phyloP scores from a whole-genome alignment of 768 basidiomycete genomes.

The Pisolithus tinctorius region DNA sequence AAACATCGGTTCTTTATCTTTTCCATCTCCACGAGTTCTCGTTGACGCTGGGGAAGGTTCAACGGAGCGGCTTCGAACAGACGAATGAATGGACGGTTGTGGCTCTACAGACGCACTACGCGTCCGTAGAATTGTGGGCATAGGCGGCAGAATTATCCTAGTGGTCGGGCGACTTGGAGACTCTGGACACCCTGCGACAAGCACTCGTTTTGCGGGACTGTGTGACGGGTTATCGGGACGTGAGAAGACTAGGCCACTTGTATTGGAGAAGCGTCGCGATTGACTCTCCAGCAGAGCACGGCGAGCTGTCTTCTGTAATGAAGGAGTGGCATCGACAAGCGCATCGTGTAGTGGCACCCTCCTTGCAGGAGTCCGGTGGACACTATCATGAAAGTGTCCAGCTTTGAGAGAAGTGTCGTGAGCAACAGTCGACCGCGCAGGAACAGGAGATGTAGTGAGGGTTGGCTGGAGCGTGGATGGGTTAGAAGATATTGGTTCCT shows the following conservation, averaged over 20 bases:
- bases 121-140: conserved; percentile 14
- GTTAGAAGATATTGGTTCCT: no score
- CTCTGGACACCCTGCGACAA: conserved; percentile 18
- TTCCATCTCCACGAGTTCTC: conserved; percentile 8
- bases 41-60: conserved; percentile 14
- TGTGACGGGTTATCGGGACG: conserved; percentile 32
- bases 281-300: conserved; percentile 22
- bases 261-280: conserved; percentile 9
- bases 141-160: conserved; percentile 15
- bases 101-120: conserved; percentile 33
- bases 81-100: conserved; percentile 7
- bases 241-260: conserved; percentile 32
- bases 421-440: conserved; percentile 12
- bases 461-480: no score
- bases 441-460: conserved; percentile 23
- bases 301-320: conserved; percentile 39
- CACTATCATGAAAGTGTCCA: conserved; percentile 31
- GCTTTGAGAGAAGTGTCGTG: conserved; percentile 25
- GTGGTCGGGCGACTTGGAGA: conserved; percentile 25
- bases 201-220: conserved; percentile 30
- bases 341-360: conserved; percentile 53
- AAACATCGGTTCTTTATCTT: conserved; percentile 16
- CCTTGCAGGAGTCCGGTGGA: conserved; percentile 53
- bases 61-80: conserved; percentile 24
- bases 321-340: conserved; percentile 42